Evolutionary conservation across 306 rosid species (phyloP).

Genomic region (Quercus alba): DNA sequence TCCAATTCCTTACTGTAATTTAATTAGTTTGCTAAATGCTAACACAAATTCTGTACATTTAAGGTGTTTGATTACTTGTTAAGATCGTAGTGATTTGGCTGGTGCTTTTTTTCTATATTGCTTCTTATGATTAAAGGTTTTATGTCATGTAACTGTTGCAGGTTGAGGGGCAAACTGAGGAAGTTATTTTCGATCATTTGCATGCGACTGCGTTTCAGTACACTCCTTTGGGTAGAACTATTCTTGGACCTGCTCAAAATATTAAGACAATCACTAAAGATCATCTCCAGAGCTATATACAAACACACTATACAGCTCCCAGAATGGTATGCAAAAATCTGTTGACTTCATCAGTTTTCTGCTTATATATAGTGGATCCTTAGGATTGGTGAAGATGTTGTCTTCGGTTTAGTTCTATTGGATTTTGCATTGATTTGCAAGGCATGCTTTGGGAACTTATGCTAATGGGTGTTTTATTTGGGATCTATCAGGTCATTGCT

Average conservation of each 20-base stretch:
- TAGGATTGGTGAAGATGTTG: background rate
- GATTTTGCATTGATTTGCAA: background rate
- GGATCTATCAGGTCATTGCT: slow-evolving; percentile 60
- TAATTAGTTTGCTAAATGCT: too few species aligned
- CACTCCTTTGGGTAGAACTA: slow-evolving; percentile 90
- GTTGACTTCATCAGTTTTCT: background rate
- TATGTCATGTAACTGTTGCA: slow-evolving; percentile 19
- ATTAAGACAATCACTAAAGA: slow-evolving; percentile 77
- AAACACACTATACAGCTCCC: slow-evolving; percentile 90
- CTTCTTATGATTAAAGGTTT: slow-evolving; percentile 8
- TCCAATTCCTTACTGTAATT: too few species aligned
- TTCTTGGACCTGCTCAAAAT: slow-evolving; percentile 84
- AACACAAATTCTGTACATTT: too few species aligned
- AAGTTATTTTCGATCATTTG: slow-evolving; percentile 83
- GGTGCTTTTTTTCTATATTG: background rate
- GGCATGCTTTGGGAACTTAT: background rate
- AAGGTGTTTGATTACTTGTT: too few species aligned
- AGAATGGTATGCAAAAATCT: slow-evolving; percentile 62
- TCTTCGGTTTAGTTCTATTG: background rate
- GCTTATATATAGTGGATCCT: background rate
- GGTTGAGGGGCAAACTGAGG: slow-evolving; percentile 92
- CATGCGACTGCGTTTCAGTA: slow-evolving; percentile 97
- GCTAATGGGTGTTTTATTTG: slow-evolving; percentile 4
- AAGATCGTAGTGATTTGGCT: too few species aligned
- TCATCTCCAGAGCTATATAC: slow-evolving; percentile 77